Base-by-base conservation (phyloP, 768 basidiomycete genomes). In the Mycena amicta region DNA sequence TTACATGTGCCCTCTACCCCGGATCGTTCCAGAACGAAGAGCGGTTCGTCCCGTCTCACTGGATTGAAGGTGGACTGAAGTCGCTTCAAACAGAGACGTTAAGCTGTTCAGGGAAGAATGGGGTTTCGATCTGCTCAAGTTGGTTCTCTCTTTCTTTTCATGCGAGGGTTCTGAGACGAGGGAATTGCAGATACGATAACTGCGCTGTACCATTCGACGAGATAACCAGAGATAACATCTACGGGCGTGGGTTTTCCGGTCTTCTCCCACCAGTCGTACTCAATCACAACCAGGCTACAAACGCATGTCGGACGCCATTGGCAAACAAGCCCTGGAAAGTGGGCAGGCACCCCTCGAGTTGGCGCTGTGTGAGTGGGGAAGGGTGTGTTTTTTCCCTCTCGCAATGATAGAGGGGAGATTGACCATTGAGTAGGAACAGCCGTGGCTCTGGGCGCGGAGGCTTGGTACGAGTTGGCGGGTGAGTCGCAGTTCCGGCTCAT, bases 391-490 rank as follows among this genome's bases (percentile, higher is more conserved):
- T 45, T 46, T 50, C 40, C 4, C 51, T 46, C 8, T 31, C 12
- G 59, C 47, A n/a, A n/a, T n/a, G n/a, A n/a, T n/a, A n/a, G n/a
- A n/a, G n/a, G n/a, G n/a, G n/a, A 5, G 25, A 49, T 51, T 51
- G 27, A 54, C 11, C 18, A 13, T 2, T 46, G 29, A 53, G n/a
- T 60, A 86, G 83, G 74, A 81, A 65, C 80, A 86, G 72, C 83
- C 83, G 0, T 87, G 84, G 86, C 56, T 81, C 4, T 88, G 87
- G 87, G 87, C 82, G 1, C 77, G 70, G 60, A 70, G 69, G 25
- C 72, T 84, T 16, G 87, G 87, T 0, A 86, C 88, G 63, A 84
- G 82, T 65, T 88, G 87, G 87, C 75, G 87, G 71, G 86, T 86
- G 62, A 51, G 80, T 64, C 4, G n/a, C n/a, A n/a, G n/a, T n/a